These are phyloP conservation scores for Spathaspora sp. DNA, from an alignment of 805 yeast species.

Conservation along the genomic window DNA sequence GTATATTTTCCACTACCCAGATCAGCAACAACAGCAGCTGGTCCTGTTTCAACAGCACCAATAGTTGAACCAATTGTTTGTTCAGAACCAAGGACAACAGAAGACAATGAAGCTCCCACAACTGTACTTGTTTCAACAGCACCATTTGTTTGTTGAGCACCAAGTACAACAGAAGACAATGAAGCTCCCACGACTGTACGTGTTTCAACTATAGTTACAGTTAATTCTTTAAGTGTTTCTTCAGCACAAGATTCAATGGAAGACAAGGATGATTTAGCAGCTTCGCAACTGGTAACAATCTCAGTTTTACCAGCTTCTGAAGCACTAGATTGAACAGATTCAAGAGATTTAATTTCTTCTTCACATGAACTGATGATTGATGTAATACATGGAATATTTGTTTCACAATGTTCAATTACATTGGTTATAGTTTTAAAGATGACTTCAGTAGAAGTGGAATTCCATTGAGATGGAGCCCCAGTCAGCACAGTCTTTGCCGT, in stretches of 20 bases:
- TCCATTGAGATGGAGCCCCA: background rate
- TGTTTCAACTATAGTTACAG: conserved; percentile 1
- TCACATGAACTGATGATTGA: conserved; percentile 7
- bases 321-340: conserved; percentile 4
- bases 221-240: background rate
- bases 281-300: conserved; percentile 3
- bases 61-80: background rate
- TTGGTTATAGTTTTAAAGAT: conserved; percentile 1
- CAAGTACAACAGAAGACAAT: conserved; percentile 2
- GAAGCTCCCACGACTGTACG: conserved; percentile 1
- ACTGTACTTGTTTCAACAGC: conserved; percentile 2
- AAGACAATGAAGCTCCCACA: background rate
- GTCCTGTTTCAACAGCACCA: background rate
- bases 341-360: conserved; percentile 5
- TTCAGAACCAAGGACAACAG: conserved; percentile 5
- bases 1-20: background rate
- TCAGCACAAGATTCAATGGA: conserved; percentile 7
- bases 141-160: conserved; percentile 2
- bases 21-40: background rate
- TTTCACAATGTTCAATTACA: background rate
- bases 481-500: background rate
- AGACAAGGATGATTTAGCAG: background rate
- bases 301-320: conserved; percentile 2
- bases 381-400: background rate
- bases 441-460: background rate